These are phyloP conservation scores for Coemansia reversa DNA, from an alignment of 192 early-diverging fungal genomes.

Conservation along the genomic window DNA sequence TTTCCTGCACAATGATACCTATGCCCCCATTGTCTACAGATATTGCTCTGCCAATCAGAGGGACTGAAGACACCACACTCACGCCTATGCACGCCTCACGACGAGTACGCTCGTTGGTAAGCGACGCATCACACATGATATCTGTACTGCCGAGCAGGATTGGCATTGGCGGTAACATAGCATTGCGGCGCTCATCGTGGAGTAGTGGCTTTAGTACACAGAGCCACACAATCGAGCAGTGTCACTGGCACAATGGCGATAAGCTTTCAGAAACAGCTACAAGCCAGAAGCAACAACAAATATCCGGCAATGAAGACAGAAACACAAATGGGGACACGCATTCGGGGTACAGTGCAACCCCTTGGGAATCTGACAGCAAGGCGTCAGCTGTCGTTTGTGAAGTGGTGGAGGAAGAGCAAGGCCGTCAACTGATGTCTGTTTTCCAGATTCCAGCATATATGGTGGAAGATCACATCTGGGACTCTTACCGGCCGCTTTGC, in stretches of 20 bases:
- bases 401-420: background rate
- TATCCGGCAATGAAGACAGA: background rate
- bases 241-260: conserved; percentile 1
- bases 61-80: background rate
- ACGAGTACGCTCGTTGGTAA: conserved; percentile 39
- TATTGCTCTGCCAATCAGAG: background rate
- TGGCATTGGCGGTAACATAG: conserved; percentile 18
- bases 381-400: background rate
- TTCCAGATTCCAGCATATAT: conserved; percentile 69
- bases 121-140: conserved; percentile 20
- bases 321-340: background rate
- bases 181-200: background rate
- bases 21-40: conserved; percentile 19
- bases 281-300: background rate
- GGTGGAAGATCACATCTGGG: conserved; percentile 75
- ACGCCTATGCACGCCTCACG: conserved; percentile 25
- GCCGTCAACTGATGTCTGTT: conserved; percentile 33
- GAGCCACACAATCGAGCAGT: background rate
- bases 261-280: conserved; percentile 2
- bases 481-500: conserved; percentile 74
- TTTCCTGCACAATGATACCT: conserved; percentile 22
- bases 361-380: conserved; percentile 8
- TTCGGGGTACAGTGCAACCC: conserved; percentile 1
- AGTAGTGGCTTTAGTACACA: background rate
- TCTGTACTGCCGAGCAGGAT: conserved; percentile 21